phyloP scores from a whole-genome alignment of 1,284 basidiomycete genomes.

The Pisolithus thermaeus region DNA sequence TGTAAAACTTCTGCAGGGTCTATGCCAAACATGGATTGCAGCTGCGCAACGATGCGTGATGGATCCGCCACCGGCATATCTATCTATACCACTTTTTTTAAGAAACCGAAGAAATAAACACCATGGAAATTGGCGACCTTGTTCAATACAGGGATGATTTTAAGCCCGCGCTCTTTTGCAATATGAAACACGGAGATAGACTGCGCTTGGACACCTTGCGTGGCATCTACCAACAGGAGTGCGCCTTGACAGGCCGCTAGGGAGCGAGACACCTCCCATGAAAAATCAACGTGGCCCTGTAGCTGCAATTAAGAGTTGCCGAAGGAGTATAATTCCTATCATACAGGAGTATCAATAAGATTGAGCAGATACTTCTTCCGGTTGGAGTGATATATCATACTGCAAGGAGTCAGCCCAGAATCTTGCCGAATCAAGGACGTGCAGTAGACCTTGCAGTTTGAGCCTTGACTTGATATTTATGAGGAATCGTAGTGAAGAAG shows the following conservation, averaged over 20 bases:
- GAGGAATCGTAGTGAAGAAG: background rate
- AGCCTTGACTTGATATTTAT: conserved; percentile 60
- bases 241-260: conserved; percentile 96
- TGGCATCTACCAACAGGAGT: conserved; percentile 87
- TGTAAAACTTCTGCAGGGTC: conserved; percentile 65
- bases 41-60: conserved; percentile 72
- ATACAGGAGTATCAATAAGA: conserved; percentile 91
- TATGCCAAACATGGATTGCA: conserved; percentile 77
- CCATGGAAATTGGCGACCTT: conserved; percentile 51
- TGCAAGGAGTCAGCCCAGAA: conserved; percentile 25
- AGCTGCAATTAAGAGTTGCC: conserved; percentile 4
- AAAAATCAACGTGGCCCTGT: conserved; percentile 92
- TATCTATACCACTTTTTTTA: conserved; percentile 46
- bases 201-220: conserved; percentile 97
- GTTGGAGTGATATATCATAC: conserved; percentile 68
- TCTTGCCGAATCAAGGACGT: background rate
- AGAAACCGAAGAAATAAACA: background rate
- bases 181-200: conserved; percentile 93
- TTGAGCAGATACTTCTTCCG: conserved; percentile 77
- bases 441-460: conserved; percentile 74
- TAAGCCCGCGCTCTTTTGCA: conserved; percentile 77
- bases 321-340: conserved; percentile 17
- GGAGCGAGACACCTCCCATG: conserved; percentile 93
- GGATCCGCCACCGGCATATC: conserved; percentile 86
- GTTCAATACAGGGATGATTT: conserved; percentile 91